A percentile compares a stretch with the other conserved stretches of the same genome.
phyloP scores from a whole-genome alignment of 2,329 filamentous ascomycete species.

The Berkeleyomyces basicola region DNA sequence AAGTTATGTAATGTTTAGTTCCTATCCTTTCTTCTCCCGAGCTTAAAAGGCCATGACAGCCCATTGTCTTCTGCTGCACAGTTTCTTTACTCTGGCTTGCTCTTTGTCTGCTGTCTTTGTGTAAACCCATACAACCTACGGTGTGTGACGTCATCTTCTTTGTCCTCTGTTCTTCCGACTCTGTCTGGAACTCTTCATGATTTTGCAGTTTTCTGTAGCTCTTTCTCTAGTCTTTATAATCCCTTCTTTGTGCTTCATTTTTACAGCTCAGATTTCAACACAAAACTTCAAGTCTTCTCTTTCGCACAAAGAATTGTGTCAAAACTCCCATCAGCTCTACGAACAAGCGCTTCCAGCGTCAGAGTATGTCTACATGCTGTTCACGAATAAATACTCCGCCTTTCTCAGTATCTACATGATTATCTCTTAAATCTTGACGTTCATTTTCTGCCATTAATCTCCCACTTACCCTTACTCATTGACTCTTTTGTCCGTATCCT shows the following conservation, averaged over 20 bases:
- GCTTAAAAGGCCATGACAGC: no score
- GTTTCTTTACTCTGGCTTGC: not conserved
- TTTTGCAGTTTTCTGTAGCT: not conserved
- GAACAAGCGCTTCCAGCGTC: not conserved
- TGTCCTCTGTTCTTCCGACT: not conserved
- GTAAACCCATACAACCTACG: not conserved
- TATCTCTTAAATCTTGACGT: not conserved
- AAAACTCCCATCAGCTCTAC: not conserved
- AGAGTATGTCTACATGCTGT: not conserved
- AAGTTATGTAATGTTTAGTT: no score
- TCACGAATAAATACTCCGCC: not conserved
- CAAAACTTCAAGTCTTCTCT: not conserved
- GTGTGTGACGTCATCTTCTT: not conserved
- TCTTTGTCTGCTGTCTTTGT: not conserved
- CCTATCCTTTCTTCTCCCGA: no score
- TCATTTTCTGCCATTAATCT: not conserved
- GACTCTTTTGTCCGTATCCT: not conserved
- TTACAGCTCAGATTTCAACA: not conserved
- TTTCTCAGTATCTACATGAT: not conserved
- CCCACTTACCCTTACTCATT: not conserved
- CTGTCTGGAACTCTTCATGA: not conserved
- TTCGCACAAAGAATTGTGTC: not conserved
- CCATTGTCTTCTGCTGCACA: no score
- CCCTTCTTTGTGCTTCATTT: not conserved
- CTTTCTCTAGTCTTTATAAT: not conserved